Conservation (phyloP, 306 rosid genomes). For the Prunus campanulata region DNA sequence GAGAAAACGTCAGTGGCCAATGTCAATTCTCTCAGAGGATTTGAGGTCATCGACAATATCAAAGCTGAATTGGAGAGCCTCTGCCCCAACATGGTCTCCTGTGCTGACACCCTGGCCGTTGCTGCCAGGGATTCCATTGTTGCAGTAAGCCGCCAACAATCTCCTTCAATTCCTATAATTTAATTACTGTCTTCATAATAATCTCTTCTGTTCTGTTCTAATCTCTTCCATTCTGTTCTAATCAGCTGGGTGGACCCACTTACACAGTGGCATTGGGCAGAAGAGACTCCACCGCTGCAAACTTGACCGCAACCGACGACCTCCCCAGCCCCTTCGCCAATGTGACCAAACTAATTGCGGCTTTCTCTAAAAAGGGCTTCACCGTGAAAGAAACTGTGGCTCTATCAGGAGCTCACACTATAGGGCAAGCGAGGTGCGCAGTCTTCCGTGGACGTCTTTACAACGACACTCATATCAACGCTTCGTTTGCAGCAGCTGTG, state of each 20-base stretch:
- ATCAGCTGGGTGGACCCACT: slow-evolving; percentile 53
- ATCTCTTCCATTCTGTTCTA: no score
- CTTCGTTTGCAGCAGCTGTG: slow-evolving; percentile 36
- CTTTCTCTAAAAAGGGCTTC: slow-evolving; percentile 61
- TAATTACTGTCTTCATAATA: no score
- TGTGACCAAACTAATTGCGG: slow-evolving; percentile 33
- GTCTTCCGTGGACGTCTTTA: slow-evolving; percentile 45
- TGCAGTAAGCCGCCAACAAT: slow-evolving; percentile 30
- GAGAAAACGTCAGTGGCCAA: slow-evolving; percentile 58
- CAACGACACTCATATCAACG: slow-evolving; percentile 54
- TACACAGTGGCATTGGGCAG: slow-evolving; percentile 58
- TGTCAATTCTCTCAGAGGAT: slow-evolving; percentile 49
- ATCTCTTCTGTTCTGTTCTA: no score
- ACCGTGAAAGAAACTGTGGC: slow-evolving; percentile 49
- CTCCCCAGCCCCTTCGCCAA: slow-evolving; percentile 23
- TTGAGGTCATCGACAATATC: slow-evolving; percentile 51
- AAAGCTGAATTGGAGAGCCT: slow-evolving; percentile 44
- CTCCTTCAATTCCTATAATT: no score
- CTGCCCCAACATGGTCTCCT: slow-evolving; percentile 55
- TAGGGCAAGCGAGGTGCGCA: slow-evolving; percentile 48
- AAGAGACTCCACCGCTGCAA: slow-evolving; percentile 76
- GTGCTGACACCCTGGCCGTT: slow-evolving; percentile 59
- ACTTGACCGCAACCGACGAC: slow-evolving; percentile 9
- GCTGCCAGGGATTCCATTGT: slow-evolving; percentile 69
- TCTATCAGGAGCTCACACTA: slow-evolving; percentile 66